Base-by-base conservation (phyloP, 768 basidiomycete genomes). In the Kwoniella newhampshirensis region DNA sequence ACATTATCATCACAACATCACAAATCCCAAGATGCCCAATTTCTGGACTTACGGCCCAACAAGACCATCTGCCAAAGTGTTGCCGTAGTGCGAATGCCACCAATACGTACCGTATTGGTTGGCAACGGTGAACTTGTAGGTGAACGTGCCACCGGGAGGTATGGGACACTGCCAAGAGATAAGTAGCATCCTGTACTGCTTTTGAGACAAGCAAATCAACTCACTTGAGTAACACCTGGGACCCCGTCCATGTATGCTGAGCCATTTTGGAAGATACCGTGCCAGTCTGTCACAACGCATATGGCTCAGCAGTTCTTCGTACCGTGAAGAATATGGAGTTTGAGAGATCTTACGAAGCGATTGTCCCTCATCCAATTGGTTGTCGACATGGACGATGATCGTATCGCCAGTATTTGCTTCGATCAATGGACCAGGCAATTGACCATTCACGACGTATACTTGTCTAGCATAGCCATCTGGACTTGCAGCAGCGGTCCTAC, bases 351-450 rank as follows among this genome's bases (percentile, higher is more conserved):
- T 32, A 67, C 67, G 70, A 35, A 64, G 54, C 15, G 56, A 46
- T 25, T 62, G 59, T 1, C 54, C 62, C 3, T 37, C 55, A 17
- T 58, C 42, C 15, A 73, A 63, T 21, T 57, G 39, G 56, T 73
- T 73, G 7, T n/a, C 44, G 35, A 73, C 56, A 45, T 66, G 54
- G 0, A 68, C 62, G 9, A 59, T 18, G 43, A 73, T 51, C 5
- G 61, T 66, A 44, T 73, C 71, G 4, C 71, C 71, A 18, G 56
- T 59, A 46, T 73, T 73, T 4, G 51, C 66, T 54, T 73, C 66
- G 42, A 70, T 66, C 17, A 68, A 43, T 11, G 71, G 68, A 1
- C 56, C 66, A 13, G 66, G 66, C 32, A 59, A 68, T 23, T 57
- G 37, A 4, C 53, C 53, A 45, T 68, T 68, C 27, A 68, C 57